Conservation (phyloP, 2,329 filamentous ascomycete genomes). For the Aspergillus arachidicola region DNA sequence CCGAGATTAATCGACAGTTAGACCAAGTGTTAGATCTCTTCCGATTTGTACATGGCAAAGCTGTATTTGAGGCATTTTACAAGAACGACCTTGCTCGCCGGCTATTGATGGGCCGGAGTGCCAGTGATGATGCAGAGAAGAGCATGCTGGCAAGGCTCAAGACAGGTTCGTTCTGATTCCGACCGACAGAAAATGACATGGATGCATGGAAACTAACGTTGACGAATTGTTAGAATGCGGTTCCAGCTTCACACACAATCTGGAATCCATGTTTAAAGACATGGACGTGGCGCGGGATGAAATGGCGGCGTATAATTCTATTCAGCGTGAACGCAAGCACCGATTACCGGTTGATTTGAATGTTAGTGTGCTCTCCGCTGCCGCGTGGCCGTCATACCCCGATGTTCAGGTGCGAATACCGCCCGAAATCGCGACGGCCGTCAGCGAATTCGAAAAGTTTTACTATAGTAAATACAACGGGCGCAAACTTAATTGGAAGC, state of each 20-base stretch:
- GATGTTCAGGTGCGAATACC: conserved; percentile 77
- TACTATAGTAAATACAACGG: conserved; percentile 91
- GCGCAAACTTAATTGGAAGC: conserved; percentile 86
- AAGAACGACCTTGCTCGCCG: conserved; percentile 93
- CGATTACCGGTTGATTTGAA: conserved; percentile 69
- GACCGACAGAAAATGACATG: neutral
- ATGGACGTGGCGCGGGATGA: conserved; percentile 92
- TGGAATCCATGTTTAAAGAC: conserved; percentile 99
- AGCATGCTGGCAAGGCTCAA: conserved; percentile 93
- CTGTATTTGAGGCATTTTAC: conserved; percentile 98
- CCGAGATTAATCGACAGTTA: conserved; percentile 86
- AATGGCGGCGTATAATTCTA: conserved; percentile 80
- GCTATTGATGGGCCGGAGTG: conserved; percentile 86
- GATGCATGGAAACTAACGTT: conserved; percentile 6
- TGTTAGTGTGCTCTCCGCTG: conserved; percentile 87
- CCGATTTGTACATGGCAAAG: conserved; percentile 95
- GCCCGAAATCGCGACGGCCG: conserved; percentile 70
- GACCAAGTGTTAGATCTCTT: conserved; percentile 94
- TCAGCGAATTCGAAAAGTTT: conserved; percentile 78
- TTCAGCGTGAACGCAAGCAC: conserved; percentile 63
- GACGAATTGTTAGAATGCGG: conserved; percentile 69
- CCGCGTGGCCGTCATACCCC: conserved; percentile 90
- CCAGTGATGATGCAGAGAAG: conserved; percentile 90
- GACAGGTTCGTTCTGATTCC: conserved; percentile 52
- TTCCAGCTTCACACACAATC: conserved; percentile 89